Percentiles rank a stretch among this genome's conserved stretches.
Evolutionary conservation across 805 yeast species (phyloP).

Genomic region (Saturnispora zaruensis): DNA sequence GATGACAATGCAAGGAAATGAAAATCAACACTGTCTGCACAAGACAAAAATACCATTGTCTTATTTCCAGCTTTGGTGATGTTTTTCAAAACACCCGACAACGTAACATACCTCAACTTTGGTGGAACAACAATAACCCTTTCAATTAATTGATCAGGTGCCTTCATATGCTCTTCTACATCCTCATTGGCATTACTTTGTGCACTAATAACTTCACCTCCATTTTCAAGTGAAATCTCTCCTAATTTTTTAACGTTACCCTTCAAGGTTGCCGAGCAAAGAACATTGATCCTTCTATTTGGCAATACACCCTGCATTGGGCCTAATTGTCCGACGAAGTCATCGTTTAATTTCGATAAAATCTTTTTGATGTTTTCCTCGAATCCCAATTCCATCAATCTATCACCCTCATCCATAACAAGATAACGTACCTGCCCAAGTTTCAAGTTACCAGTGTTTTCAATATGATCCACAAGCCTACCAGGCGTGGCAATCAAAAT

Average conservation of each 20-base stretch:
- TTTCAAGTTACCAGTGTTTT: conserved; percentile 72
- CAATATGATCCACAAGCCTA: conserved; percentile 87
- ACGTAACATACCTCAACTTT: conserved; percentile 75
- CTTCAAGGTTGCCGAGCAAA: conserved; percentile 93
- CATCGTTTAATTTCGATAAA: conserved; percentile 45
- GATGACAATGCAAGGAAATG: conserved; percentile 71
- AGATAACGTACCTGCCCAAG: conserved; percentile 71
- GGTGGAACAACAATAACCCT: conserved; percentile 83
- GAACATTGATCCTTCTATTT: conserved; percentile 56
- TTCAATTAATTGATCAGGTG: conserved; percentile 88
- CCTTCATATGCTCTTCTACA: conserved; percentile 32
- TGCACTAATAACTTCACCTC: conserved; percentile 62
- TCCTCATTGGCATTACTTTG: conserved; percentile 8
- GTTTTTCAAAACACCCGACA: conserved; percentile 56
- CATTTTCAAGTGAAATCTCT: conserved; percentile 59
- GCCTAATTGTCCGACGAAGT: conserved; percentile 31
- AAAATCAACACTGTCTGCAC: conserved; percentile 95
- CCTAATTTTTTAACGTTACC: conserved; percentile 74
- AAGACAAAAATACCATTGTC: conserved; percentile 80
- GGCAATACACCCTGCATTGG: conserved; percentile 44
- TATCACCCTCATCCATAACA: conserved; percentile 95
- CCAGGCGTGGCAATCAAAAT: conserved; percentile 98
- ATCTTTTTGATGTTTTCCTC: conserved; percentile 85
- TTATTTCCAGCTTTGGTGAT: conserved; percentile 36
- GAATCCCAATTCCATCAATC: conserved; percentile 90